Evolutionary conservation across 2,329 filamentous ascomycete species (phyloP), one percentile per base, ranked within the genome.

Genomic region (Calonectria fujianensis): DNA sequence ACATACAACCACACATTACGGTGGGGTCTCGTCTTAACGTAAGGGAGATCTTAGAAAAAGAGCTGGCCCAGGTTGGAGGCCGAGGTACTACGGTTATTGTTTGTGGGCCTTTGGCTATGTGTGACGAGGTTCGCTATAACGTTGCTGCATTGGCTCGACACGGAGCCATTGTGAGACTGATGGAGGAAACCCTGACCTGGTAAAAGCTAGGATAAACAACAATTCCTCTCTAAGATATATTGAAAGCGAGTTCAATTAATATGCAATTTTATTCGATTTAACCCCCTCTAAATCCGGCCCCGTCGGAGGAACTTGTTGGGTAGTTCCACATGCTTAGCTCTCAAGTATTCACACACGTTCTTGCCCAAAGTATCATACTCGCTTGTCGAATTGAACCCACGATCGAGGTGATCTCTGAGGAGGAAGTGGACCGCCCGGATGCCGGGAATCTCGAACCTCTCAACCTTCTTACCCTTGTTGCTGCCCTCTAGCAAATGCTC

Each of bases 291-390:
- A 63, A 85, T 75, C 45, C 76, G 77, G 1, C 85, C 86, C 70
- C 86, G 80, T 61, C 85, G 80, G 32, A 87, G 77, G 79, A 88
- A 88, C 75, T 82, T 79, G 27, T 83, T 83, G 7, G 86, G 86
- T 7, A 88, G 77, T 69, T 88, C 84, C 3, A 88, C 83, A 45
- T 80, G 82, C 79, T 86, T 87, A 3, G 84, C 83, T 66, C 86
- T 77, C 71, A 88, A 70, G 74, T 86, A 88, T 80, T 88, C 86
- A 70, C 81, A 83, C 31, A 83, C 78, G 68, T 86, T 86, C 84
- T 88, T 88, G 0, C 86, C 86, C 57, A 88, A 76, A 2, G 83
- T 85, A 75, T 88, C 86, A 72, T 87, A 87, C 27, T 83, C 84
- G 31, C 79, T 82, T 69, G 82, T 85, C 27, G 84, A 82, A 72